These are phyloP conservation scores for Botryotinia narcissicola DNA, from an alignment of 2,329 filamentous ascomycete genomes.

Conservation along the genomic window DNA sequence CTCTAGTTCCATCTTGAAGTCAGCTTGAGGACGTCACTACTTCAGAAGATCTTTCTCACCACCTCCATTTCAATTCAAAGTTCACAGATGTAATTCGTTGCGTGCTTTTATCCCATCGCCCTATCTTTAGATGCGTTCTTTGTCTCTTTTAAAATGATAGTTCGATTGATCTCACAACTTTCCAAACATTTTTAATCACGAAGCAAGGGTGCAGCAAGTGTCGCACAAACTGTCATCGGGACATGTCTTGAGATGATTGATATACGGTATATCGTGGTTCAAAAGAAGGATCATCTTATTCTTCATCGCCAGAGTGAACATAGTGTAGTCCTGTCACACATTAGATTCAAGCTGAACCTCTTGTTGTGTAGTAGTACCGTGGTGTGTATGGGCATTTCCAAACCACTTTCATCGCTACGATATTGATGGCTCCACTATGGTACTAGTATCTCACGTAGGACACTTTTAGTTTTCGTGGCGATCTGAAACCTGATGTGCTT, in stretches of 20 bases:
- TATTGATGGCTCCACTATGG: neutral
- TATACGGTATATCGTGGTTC: neutral
- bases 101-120: no score
- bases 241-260: neutral
- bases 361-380: neutral
- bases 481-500: neutral
- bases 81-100: neutral
- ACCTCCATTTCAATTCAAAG: neutral
- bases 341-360: neutral
- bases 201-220: neutral
- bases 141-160: neutral
- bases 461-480: neutral
- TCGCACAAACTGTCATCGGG: neutral
- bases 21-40: neutral
- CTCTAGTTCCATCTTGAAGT: neutral
- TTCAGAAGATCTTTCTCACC: neutral
- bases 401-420: no score
- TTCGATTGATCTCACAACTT: no score
- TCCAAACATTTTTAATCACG: neutral
- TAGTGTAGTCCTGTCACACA: neutral
- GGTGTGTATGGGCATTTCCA: neutral
- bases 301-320: neutral
- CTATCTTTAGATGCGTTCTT: no score
- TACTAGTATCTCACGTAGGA: neutral
- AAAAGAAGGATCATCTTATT: neutral